phyloP scores from a whole-genome alignment of 2,329 filamentous ascomycete genomes.

The Hypocreales sp. region DNA sequence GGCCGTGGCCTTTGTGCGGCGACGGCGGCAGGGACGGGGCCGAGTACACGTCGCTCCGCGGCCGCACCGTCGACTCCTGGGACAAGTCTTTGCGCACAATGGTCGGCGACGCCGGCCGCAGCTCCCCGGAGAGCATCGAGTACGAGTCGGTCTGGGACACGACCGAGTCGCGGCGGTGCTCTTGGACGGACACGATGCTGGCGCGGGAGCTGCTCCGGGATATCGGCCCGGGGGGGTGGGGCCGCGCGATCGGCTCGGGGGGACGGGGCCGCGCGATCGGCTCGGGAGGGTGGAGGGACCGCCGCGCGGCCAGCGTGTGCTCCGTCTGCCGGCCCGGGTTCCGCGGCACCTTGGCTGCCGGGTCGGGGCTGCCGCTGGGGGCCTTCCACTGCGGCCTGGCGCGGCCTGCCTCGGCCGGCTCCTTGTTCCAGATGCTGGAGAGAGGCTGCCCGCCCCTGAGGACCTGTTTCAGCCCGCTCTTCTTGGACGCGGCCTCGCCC shows the following conservation, averaged over 20 bases:
- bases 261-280: conserved; percentile 18
- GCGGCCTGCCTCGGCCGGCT: conserved; percentile 13
- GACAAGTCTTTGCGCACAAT: conserved; percentile 11
- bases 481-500: too few species aligned
- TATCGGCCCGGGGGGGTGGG: conserved; percentile 12
- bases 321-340: conserved; percentile 2
- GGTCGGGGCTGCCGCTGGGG: conserved; percentile 3
- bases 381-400: conserved; percentile 10
- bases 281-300: conserved; percentile 9
- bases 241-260: conserved; percentile 15
- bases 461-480: conserved; percentile 23
- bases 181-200: conserved; percentile 34
- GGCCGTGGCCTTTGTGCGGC: conserved; percentile 10
- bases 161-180: conserved; percentile 35
- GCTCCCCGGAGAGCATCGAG: conserved; percentile 29
- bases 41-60: conserved; percentile 5
- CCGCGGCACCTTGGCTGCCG: too few species aligned
- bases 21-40: conserved; percentile 8
- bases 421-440: conserved; percentile 33
- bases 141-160: conserved; percentile 41
- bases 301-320: conserved; percentile 1
- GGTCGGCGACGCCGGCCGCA: conserved; percentile 28
- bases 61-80: conserved; percentile 8
- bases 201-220: conserved; percentile 26
- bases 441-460: conserved; percentile 33